Conservation (phyloP, 257 asterid genomes). For the Gentiana dahurica region DNA sequence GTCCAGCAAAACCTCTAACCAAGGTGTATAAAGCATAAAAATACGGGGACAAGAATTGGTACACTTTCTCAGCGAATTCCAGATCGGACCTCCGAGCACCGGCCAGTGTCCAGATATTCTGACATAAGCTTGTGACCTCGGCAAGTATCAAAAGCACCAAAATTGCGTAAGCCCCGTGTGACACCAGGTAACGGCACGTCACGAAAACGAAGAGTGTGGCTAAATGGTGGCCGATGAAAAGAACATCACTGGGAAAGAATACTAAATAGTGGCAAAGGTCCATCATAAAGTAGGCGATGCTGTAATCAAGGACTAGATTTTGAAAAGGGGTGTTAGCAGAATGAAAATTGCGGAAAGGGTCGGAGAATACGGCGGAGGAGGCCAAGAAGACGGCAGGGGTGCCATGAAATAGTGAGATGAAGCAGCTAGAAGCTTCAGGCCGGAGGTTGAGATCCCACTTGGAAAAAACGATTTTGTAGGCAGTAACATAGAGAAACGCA, state of each 20-base stretch:
- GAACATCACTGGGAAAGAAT: slow-evolving; percentile 58
- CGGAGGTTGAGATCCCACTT: slow-evolving; percentile 54
- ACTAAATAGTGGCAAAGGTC: slow-evolving; percentile 73
- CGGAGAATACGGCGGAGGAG: slow-evolving; percentile 35
- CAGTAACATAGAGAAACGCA: slow-evolving; percentile 34
- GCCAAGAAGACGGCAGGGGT: slow-evolving; percentile 87
- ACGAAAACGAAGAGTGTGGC: slow-evolving; percentile 79
- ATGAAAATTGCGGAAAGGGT: slow-evolving; percentile 41
- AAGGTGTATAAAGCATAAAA: slow-evolving; percentile 68
- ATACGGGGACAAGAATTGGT: slow-evolving; percentile 56
- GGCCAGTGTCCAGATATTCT: slow-evolving; percentile 86
- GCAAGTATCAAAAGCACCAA: slow-evolving; percentile 66
- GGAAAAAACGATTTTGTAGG: slow-evolving; percentile 51
- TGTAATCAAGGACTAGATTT: slow-evolving; percentile 67
- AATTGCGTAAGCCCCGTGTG: slow-evolving; percentile 70
- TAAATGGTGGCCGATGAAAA: slow-evolving; percentile 81
- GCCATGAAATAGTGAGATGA: slow-evolving; percentile 73
- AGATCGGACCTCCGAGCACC: slow-evolving; percentile 49
- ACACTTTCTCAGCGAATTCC: slow-evolving; percentile 50
- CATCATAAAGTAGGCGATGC: slow-evolving; percentile 79
- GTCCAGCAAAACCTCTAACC: slow-evolving; percentile 72
- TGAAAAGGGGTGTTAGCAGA: slow-evolving; percentile 59
- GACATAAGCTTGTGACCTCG: slow-evolving; percentile 84
- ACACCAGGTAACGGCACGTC: slow-evolving; percentile 68
- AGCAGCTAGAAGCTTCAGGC: slow-evolving; percentile 92